A percentile compares a stretch with the other conserved stretches of the same genome.
These are phyloP conservation scores for Lycium ferocissimum DNA, from an alignment of 257 asterid species.

Conservation along the genomic window DNA sequence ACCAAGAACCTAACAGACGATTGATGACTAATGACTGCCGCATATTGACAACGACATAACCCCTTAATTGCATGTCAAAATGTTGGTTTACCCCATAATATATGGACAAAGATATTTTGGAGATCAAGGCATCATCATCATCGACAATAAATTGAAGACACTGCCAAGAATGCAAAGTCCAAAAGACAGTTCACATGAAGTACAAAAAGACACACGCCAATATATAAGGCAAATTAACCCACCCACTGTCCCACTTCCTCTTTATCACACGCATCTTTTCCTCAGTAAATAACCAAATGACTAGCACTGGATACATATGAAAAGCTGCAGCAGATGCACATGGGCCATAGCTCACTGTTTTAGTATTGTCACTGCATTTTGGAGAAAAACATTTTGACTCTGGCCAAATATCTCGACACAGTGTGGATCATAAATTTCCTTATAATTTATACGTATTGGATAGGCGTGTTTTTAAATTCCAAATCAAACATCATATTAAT, in stretches of 20 bases:
- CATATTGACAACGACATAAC: background rate
- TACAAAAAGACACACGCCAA: background rate
- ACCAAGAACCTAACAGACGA: background rate
- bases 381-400: background rate
- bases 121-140: background rate
- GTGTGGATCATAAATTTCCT: too few relatives aligned
- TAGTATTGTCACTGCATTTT: background rate
- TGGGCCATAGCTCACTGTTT: background rate
- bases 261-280: background rate
- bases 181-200: background rate
- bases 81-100: background rate
- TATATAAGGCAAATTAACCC: background rate
- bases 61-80: background rate
- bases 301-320: too few relatives aligned
- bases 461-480: too few relatives aligned
- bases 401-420: background rate
- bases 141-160: background rate
- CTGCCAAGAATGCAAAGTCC: background rate
- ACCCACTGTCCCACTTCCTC: background rate
- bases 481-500: too few relatives aligned
- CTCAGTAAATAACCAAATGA: background rate
- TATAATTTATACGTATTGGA: too few relatives aligned
- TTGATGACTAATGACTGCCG: conserved; percentile 14
- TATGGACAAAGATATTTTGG: background rate
- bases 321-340: too few relatives aligned